Base-by-base conservation (phyloP, 2,329 filamentous ascomycete species). In the Zymoseptoria pseudotritici region DNA sequence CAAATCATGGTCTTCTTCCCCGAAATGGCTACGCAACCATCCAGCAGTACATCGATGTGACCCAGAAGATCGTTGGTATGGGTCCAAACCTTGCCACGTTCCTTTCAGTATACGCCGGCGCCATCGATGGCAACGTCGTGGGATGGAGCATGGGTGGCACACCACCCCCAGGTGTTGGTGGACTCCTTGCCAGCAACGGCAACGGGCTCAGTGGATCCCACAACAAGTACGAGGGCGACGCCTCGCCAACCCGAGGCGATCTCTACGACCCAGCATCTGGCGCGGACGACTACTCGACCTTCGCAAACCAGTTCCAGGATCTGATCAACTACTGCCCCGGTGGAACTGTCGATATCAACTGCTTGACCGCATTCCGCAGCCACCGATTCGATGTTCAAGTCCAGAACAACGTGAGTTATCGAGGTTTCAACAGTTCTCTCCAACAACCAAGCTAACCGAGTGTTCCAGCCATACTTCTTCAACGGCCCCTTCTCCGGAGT, bases 191-290 rank as follows among this genome's bases (percentile, higher is more conserved):
- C 17, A 21, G 50, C 29, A n/a, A 24, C 19, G 62, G 65, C 42
- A 65, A 69, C 50, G 67, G 66, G 36, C 57, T 70, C 19, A 65
- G 61, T 49, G 66, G 64, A n/a, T 64, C 61, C 13, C 72, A 74
- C 66, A 73, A 72, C 64, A 70, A 73, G 61, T 75, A 73, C 60
- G 73, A 75, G 65, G 65, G 62, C 26, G 73, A 75, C 55, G 69
- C 61, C 4, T 72, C 70, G 3, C 71, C 72, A 2, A 70, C 68
- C 5, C 63, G 73, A 19, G 68, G 65, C 55, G 72, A 75, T 49
- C 56, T 73, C 4, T 74, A 72, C 59, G 57, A 66, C 29, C 57
- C 57, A 3, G 36, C 36, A 13, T 42, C 36, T 42, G 58, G 51
- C 1, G 69, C 68, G 22, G 66, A 71, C 61, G 65, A 70, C 51